Evolutionary conservation across 2,329 filamentous ascomycete genomes (phyloP).

Genomic region (Akanthomyces lecanii): DNA sequence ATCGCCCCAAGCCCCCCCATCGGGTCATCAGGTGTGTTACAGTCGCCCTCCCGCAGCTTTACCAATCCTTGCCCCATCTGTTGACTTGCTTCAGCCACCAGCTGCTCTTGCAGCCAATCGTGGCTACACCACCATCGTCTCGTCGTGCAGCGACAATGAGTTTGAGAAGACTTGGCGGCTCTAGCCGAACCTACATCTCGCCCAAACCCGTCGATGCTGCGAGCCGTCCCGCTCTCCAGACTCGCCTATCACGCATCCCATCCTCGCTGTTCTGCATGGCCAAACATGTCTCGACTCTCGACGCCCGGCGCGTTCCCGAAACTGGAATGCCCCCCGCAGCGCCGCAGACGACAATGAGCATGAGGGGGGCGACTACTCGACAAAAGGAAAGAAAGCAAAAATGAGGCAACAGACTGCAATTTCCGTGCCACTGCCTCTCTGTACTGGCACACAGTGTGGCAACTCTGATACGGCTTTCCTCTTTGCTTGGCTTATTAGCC

Average conservation of each 20-base stretch:
- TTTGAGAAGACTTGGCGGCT: neutral
- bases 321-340: slow-evolving; percentile 3
- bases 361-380: neutral
- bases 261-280: neutral
- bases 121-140: neutral
- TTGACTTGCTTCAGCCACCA: slow-evolving; percentile 9
- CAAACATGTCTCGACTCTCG: slow-evolving; percentile 12
- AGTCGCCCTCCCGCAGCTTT: slow-evolving; percentile 3
- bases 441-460: neutral
- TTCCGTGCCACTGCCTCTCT: neutral
- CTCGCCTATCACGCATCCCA: neutral
- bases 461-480: neutral
- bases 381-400: neutral
- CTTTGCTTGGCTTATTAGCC: slow-evolving; percentile 10
- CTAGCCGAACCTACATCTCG: neutral
- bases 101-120: neutral
- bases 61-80: slow-evolving; percentile 4
- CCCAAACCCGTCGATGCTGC: neutral
- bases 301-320: slow-evolving; percentile 2
- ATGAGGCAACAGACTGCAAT: neutral
- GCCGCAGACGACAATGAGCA: neutral
- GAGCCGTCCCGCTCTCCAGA: slow-evolving; percentile 7
- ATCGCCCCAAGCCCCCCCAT: neutral
- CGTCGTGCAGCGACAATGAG: neutral
- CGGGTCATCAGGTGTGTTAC: neutral